Conservation (phyloP, 768 basidiomycete genomes). For the Boletellus ananas region DNA sequence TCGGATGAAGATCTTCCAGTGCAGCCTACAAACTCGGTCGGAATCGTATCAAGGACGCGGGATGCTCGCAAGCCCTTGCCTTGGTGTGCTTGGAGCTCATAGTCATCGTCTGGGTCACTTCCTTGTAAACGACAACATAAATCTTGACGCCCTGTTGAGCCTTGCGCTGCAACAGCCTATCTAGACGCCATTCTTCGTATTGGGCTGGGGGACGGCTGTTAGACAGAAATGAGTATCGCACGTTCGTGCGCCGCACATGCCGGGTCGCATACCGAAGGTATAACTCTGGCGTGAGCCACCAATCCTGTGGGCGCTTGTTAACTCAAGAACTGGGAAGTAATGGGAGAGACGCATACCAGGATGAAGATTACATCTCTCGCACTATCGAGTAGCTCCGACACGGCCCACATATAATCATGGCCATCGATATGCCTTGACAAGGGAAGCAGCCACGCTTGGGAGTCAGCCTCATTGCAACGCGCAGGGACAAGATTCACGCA, state of each 20-base stretch:
- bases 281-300: constrained; percentile 95
- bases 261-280: constrained; percentile 61
- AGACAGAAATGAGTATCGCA: constrained; percentile 6
- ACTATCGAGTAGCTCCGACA: constrained; percentile 83
- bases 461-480: not conserved
- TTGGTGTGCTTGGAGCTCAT: constrained; percentile 89
- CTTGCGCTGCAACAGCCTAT: constrained; percentile 79
- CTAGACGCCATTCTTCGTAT: constrained; percentile 86
- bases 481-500: constrained; percentile 25
- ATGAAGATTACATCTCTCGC: constrained; percentile 88
- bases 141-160: constrained; percentile 91
- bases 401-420: constrained; percentile 94
- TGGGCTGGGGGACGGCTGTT: constrained; percentile 72
- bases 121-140: constrained; percentile 93
- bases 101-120: constrained; percentile 89
- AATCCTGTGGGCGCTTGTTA: constrained; percentile 47
- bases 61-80: constrained; percentile 23
- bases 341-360: constrained; percentile 41
- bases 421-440: constrained; percentile 78
- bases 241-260: not conserved
- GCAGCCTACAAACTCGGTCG: constrained; percentile 43
- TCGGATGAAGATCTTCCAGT: constrained; percentile 80
- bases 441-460: not conserved
- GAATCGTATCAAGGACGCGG: not conserved
- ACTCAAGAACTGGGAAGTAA: not conserved